These are phyloP conservation scores for Buxus sempervirens DNA, from an alignment of 164 flowering plant species.

Conservation along the genomic window DNA sequence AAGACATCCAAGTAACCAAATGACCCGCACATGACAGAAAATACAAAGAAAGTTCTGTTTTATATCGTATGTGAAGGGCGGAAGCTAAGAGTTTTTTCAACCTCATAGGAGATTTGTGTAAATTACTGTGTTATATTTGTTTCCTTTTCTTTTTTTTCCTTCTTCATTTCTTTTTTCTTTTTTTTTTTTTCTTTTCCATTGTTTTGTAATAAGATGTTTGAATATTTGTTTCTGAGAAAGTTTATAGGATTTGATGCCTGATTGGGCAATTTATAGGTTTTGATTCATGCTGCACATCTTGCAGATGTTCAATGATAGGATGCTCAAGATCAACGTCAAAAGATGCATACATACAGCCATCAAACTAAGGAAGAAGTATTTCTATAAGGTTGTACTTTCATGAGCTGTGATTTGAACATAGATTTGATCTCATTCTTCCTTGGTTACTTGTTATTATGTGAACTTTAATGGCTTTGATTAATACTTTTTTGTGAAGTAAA, in stretches of 20 bases:
- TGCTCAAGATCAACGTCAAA: conserved; percentile 67
- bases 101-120: no score
- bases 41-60: no score
- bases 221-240: not conserved
- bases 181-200: no score
- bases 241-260: not conserved
- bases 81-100: no score
- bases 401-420: not conserved
- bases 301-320: conserved; percentile 91
- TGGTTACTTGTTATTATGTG: not conserved
- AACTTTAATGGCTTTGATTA: not conserved
- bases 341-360: conserved; percentile 71
- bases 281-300: conserved; percentile 7
- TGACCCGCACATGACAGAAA: no score
- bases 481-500: not conserved
- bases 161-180: no score
- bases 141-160: no score
- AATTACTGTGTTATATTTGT: no score
- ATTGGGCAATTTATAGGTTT: not conserved
- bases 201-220: not conserved
- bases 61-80: no score
- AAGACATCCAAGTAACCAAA: no score
- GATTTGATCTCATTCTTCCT: not conserved
- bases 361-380: conserved; percentile 80
- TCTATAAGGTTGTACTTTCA: conserved; percentile 49